phyloP scores from a whole-genome alignment of 2,329 filamentous ascomycete species.

The Colletotrichum coccodes region DNA sequence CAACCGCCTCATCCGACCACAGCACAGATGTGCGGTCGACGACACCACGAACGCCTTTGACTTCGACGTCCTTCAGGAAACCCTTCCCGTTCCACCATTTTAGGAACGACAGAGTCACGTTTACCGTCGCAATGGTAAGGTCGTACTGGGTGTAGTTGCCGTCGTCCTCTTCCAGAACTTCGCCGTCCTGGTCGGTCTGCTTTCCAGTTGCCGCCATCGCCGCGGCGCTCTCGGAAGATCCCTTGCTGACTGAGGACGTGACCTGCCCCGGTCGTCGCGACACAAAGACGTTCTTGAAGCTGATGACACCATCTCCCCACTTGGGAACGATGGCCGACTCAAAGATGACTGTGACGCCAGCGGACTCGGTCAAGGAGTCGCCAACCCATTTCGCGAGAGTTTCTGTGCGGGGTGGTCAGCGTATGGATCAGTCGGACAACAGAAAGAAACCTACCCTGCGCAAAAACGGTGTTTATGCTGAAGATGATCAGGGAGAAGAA shows the following conservation, averaged over 20 bases:
- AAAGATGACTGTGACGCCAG: conserved; percentile 93
- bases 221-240: conserved; percentile 85
- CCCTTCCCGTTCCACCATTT: conserved; percentile 99
- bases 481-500: conserved; percentile 94
- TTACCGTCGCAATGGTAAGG: conserved; percentile 92
- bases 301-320: conserved; percentile 95
- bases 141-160: conserved; percentile 99
- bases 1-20: conserved; percentile 75
- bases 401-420: conserved; percentile 63
- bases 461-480: conserved; percentile 94
- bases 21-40: conserved; percentile 87
- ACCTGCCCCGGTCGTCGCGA: conserved; percentile 88
- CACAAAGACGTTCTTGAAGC: conserved; percentile 96
- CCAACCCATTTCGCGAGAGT: conserved; percentile 93
- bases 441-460: conserved; percentile 72
- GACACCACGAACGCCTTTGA: conserved; percentile 92
- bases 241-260: conserved; percentile 88
- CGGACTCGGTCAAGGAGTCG: conserved; percentile 94
- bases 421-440: neutral
- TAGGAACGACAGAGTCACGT: conserved; percentile 95
- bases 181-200: conserved; percentile 58
- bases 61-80: conserved; percentile 88
- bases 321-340: conserved; percentile 97
- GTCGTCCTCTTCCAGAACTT: conserved; percentile 74
- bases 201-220: conserved; percentile 83